Evolutionary conservation across 208 protist genomes (phyloP).

Genomic region (Naegleria lovaniensis): DNA sequence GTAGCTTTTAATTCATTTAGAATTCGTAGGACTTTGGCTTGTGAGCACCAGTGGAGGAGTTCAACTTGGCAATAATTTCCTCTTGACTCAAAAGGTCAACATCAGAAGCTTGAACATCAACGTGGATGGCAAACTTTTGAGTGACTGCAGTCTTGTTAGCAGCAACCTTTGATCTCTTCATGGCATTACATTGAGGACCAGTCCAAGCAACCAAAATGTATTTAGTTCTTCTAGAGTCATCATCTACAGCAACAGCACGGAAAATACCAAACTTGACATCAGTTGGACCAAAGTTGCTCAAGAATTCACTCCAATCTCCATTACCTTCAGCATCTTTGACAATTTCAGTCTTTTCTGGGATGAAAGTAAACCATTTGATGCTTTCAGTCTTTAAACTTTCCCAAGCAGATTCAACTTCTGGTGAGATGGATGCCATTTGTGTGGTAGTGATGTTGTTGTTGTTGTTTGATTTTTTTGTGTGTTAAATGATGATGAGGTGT

Average conservation of each 20-base stretch:
- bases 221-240: conserved; percentile 24
- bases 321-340: neutral
- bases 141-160: neutral
- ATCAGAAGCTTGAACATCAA: neutral
- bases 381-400: neutral
- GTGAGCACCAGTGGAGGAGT: conserved; percentile 3
- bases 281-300: neutral
- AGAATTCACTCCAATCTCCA: conserved; percentile 1
- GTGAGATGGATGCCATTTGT: neutral
- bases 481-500: neutral
- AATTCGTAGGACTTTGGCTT: conserved; percentile 24
- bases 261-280: neutral
- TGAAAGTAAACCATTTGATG: conserved; percentile 1
- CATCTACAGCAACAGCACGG: conserved; percentile 2
- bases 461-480: neutral
- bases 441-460: neutral
- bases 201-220: conserved; percentile 4
- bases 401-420: neutral
- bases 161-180: neutral
- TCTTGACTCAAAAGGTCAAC: neutral
- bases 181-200: neutral
- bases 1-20: neutral
- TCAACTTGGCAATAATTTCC: neutral
- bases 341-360: neutral
- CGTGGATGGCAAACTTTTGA: neutral